These are phyloP conservation scores for Venturia aucupariae DNA, from an alignment of 2,329 filamentous ascomycete species.

Conservation along the genomic window DNA sequence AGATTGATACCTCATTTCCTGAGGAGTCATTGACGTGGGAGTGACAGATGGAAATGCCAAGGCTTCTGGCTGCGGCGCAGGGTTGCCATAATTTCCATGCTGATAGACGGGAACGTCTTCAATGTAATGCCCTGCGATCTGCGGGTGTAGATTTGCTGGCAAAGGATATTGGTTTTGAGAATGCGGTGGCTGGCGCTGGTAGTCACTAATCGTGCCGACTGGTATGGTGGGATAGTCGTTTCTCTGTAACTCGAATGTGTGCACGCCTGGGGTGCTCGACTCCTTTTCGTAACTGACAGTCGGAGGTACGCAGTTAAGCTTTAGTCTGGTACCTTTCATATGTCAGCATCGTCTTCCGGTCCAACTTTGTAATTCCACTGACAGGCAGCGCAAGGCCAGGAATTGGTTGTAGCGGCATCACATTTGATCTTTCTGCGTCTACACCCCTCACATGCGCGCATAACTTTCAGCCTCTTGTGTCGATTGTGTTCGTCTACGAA, in stretches of 20 bases:
- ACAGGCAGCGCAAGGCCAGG: conserved; percentile 94
- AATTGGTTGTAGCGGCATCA: conserved; percentile 92
- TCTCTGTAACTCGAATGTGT: conserved; percentile 33
- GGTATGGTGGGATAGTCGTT: conserved; percentile 22
- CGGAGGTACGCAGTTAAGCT: conserved; percentile 86
- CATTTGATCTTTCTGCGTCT: conserved; percentile 95
- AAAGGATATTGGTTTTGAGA: conserved; percentile 4
- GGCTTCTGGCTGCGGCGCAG: background rate
- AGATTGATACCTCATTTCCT: conserved; percentile 8
- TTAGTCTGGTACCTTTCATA: conserved; percentile 57
- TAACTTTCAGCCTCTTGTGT: conserved; percentile 91
- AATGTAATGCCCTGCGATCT: background rate
- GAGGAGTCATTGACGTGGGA: background rate
- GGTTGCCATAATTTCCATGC: conserved; percentile 4
- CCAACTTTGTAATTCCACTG: background rate
- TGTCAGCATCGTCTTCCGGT: background rate
- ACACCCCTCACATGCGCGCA: conserved; percentile 86
- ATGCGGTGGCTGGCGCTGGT: conserved; percentile 4
- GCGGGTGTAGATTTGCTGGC: conserved; percentile 4
- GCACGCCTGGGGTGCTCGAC: conserved; percentile 27
- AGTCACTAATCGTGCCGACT: conserved; percentile 13
- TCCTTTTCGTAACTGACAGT: conserved; percentile 67
- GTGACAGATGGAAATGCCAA: background rate
- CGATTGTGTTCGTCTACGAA: conserved; percentile 98
- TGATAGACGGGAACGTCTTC: conserved; percentile 7